These are phyloP conservation scores for Abelmoschus esculentus DNA, from an alignment of 345 rosid species.

Conservation along the genomic window DNA sequence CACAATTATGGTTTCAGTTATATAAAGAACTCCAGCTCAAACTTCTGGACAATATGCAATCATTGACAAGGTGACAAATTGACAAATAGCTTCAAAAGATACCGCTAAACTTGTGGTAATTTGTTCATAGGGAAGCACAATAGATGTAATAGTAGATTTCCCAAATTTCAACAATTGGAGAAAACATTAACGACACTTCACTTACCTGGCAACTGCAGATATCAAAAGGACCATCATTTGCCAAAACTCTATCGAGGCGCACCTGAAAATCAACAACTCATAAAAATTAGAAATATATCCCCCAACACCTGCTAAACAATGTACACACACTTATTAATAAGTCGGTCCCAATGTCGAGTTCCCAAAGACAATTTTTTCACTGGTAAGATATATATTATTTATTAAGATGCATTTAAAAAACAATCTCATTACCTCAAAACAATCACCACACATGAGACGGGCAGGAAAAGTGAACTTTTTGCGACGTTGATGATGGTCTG, in stretches of 20 bases:
- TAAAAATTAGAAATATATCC: not conserved
- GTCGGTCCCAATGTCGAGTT: not conserved
- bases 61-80: not conserved
- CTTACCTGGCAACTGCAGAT: slow-evolving; percentile 93
- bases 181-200: too few species aligned
- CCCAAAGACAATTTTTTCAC: not conserved
- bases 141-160: not conserved
- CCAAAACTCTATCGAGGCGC: slow-evolving; percentile 71
- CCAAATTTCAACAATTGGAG: not conserved
- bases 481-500: slow-evolving; percentile 88
- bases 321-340: not conserved
- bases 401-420: not conserved
- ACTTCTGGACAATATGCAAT: not conserved
- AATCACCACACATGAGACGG: slow-evolving; percentile 85
- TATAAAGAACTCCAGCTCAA: not conserved
- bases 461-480: slow-evolving; percentile 92
- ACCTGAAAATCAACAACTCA: slow-evolving; percentile 40
- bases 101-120: not conserved
- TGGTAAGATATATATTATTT: not conserved
- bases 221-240: slow-evolving; percentile 93
- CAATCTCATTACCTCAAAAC: slow-evolving; percentile 66
- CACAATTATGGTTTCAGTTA: not conserved
- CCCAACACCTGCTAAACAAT: not conserved
- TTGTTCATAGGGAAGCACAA: not conserved
- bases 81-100: not conserved